Conservation (phyloP, 495 filamentous ascomycete species). For the Penicillium maclennaniae region DNA sequence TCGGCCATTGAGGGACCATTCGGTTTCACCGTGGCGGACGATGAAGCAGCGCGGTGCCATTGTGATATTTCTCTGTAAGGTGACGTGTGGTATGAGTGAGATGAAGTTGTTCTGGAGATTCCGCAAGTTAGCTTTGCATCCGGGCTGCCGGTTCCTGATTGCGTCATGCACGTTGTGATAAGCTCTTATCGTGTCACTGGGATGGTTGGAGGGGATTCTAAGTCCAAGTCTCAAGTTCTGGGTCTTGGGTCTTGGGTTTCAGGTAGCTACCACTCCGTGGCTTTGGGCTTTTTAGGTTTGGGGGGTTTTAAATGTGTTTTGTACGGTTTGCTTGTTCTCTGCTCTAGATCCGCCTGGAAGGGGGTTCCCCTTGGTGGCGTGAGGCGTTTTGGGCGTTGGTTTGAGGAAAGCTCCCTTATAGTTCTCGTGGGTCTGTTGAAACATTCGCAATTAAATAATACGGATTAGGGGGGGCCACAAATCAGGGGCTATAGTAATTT, state of each 20-base stretch:
- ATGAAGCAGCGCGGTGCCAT: constrained; percentile 87
- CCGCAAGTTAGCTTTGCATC: background rate
- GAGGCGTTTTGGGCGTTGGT: background rate
- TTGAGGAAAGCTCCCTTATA: background rate
- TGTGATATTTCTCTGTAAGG: background rate
- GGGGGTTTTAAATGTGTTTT: too few species aligned
- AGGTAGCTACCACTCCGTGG: too few species aligned
- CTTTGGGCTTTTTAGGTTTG: too few species aligned
- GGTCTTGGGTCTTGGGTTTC: too few species aligned
- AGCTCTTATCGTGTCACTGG: background rate
- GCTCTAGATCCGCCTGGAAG: background rate
- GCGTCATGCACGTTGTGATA: background rate
- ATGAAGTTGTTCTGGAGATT: background rate
- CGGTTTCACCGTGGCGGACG: constrained; percentile 90
- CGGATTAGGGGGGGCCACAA: too few species aligned
- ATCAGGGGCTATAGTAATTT: too few species aligned
- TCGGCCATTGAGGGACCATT: constrained; percentile 91
- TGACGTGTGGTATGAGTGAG: background rate
- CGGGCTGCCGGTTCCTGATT: background rate
- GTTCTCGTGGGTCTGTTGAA: background rate
- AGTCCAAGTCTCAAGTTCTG: too few species aligned
- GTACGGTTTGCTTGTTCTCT: background rate
- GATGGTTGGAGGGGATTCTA: too few species aligned
- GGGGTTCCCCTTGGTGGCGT: background rate
- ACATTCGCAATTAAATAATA: background rate